phyloP scores from a whole-genome alignment of 1,284 basidiomycete genomes.

The Stereum hirsutum region DNA sequence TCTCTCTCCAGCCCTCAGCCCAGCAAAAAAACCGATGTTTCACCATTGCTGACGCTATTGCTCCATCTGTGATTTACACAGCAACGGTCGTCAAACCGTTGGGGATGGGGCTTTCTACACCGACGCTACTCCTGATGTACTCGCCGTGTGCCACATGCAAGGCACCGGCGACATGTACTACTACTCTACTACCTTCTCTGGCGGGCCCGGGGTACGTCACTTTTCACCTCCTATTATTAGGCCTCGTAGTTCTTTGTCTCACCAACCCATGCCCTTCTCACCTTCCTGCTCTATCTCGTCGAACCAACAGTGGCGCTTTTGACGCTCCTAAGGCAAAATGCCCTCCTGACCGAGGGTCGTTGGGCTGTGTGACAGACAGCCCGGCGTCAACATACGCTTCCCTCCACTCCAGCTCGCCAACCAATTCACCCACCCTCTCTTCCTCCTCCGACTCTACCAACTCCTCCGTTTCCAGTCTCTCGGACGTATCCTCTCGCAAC shows the following conservation, averaged over 20 bases:
- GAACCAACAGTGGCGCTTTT: constrained; percentile 73
- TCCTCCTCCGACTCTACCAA: constrained; percentile 29
- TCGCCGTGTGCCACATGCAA: constrained; percentile 75
- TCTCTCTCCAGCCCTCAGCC: constrained; percentile 18
- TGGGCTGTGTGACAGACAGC: constrained; percentile 85
- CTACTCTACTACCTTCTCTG: constrained; percentile 83
- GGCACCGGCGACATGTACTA: constrained; percentile 77
- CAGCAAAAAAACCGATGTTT: not conserved
- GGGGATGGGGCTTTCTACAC: constrained; percentile 81
- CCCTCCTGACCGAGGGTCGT: constrained; percentile 88
- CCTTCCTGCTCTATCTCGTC: constrained; percentile 3
- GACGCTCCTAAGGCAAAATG: constrained; percentile 80
- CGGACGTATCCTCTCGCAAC: no score
- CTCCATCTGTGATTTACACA: constrained; percentile 21
- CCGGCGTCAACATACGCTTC: constrained; percentile 68
- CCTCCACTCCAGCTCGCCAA: no score
- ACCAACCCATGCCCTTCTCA: not conserved
- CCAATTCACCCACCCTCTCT: constrained; percentile 15
- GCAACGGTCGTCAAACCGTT: constrained; percentile 91
- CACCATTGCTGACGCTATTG: not conserved
- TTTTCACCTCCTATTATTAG: constrained; percentile 1
- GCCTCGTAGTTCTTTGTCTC: no score
- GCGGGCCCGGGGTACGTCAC: constrained; percentile 68
- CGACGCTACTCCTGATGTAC: constrained; percentile 71
- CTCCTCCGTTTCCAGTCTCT: not conserved